These are phyloP conservation scores for Avicennia marina DNA, from an alignment of 257 asterid genomes.

Conservation along the genomic window DNA sequence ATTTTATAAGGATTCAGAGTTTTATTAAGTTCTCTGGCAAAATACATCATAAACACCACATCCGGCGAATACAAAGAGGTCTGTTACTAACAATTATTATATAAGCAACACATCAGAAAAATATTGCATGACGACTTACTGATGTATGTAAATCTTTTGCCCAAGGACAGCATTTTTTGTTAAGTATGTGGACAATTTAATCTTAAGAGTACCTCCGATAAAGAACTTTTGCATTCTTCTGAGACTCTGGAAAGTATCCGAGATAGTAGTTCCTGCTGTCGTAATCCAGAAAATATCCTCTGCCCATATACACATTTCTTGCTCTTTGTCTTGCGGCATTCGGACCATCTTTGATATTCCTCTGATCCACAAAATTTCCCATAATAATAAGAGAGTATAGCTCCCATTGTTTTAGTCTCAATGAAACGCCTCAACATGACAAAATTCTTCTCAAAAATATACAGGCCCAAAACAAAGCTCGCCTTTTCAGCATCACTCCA, in stretches of 20 bases:
- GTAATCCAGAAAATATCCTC: constrained; percentile 55
- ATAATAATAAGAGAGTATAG: constrained; percentile 49
- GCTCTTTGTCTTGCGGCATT: constrained; percentile 42
- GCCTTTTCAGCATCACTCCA: constrained; percentile 55
- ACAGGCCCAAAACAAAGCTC: constrained; percentile 55
- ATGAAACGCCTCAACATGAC: constrained; percentile 40
- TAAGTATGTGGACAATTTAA: not conserved
- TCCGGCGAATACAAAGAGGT: too few relatives aligned
- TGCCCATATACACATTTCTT: constrained; percentile 45
- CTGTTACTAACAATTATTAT: too few relatives aligned
- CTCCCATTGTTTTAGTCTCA: constrained; percentile 47
- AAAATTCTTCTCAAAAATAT: constrained; percentile 59
- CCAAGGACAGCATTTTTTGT: too few relatives aligned
- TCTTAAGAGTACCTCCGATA: constrained; percentile 45
- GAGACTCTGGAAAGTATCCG: constrained; percentile 41
- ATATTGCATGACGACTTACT: too few relatives aligned
- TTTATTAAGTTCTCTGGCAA: too few relatives aligned
- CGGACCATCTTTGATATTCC: constrained; percentile 64
- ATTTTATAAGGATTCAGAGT: too few relatives aligned
- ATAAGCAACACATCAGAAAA: too few relatives aligned
- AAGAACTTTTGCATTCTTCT: constrained; percentile 35
- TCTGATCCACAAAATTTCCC: constrained; percentile 50
- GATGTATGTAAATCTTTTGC: too few relatives aligned
- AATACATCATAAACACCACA: too few relatives aligned
- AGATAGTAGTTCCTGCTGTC: constrained; percentile 60